Base-by-base conservation (phyloP, 352 stramenopile species). In the Pythium insidiosum region DNA sequence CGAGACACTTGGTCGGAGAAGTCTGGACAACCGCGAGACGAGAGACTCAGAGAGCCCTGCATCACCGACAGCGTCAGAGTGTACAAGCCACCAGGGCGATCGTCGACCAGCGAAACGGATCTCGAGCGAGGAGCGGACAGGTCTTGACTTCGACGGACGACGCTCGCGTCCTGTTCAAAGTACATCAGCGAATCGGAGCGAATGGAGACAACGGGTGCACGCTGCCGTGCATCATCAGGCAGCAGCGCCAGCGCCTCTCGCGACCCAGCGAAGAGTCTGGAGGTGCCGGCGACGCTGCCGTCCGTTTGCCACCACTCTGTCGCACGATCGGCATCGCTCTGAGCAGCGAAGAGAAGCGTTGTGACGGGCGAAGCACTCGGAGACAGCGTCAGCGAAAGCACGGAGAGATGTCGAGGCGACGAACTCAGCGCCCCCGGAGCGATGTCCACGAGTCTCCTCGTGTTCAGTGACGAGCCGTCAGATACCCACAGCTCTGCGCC, bases 241-340 rank as follows among this genome's bases (percentile, higher is more conserved):
- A n/a, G n/a, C n/a, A 75, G 21, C 2, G 43, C 18, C 9, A 50
- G 51, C 7, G 66, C 38, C 36, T 81, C 68, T 6, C 46, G 38
- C 1, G 71, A 80, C 0, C 54, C 38, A 2, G 55, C 70, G 11
- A 63, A 38, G n/a, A 96, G 40, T 22, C 85, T 47, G 4, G 26
- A 13, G 2, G 80, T 94, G 24, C 72, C 77, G 35, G 25, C 26
- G 10, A 16, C 33, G 16, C 66, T 75, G 15, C 82, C 82, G 35
- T 94, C 76, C 1, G 66, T 83, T 1, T 39, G 38, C 85, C 84
- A 97, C 16, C 96, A 55, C 54, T 97, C 87, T 5, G 59, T 24
- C 4, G 59, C 29, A 21, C 49, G 35, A 33, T 73, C 56, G 19
- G 50, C 54, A 28, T 71, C 62, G 3, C 35, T 52, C 40, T 63